Evolutionary conservation across 208 protist species (phyloP), one percentile per base, ranked within the genome.

Genomic region (Leishmania guyanensis): DNA sequence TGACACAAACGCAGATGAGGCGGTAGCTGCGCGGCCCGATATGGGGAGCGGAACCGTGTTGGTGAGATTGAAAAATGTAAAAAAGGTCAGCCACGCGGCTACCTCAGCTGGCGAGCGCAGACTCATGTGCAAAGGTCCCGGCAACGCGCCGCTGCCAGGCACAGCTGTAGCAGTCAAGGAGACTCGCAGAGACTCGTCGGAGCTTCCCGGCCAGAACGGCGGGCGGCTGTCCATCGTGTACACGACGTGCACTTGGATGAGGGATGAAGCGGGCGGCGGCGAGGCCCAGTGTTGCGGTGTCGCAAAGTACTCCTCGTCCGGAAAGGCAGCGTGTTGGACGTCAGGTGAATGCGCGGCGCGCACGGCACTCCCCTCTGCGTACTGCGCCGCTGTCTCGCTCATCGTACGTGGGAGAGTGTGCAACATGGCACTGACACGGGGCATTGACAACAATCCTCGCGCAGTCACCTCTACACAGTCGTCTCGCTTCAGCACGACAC

Each of bases 211-310:
- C 43, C 82, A 50, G 70, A 88, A 91, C 10, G 90, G 90, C 26
- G 86, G 85, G 14, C 90, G 88, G 39, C 83, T 89, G 83, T 93
- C 90, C 74, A 91, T 89, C 26, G 86, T 89, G 85, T 92, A 93
- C 46, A 84, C 75, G 1, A 90, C 46, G 74, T 72, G 78, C 16
- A 86, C 78, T 56, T 82, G 64, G 36, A 89, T 86, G 9, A 86
- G 50, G 16, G 79, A 78, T n/a, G 84, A 79, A 16, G 48, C 53
- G 14, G 50, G 17, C 5, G 12, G 48, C 70, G 53, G 29, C 8
- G 74, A 77, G n/a, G 74, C n/a, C 16, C 33, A 4, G 5, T 39
- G 53, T n/a, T 58, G 50, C 46, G 53, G 53, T 22, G 72, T 29
- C 3, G 72, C 51, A 17, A 76, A 76, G 50, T 39, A 22, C 43